These are phyloP conservation scores for Tolypocladium inflatum DNA, from an alignment of 2,329 filamentous ascomycete genomes.

Conservation along the genomic window DNA sequence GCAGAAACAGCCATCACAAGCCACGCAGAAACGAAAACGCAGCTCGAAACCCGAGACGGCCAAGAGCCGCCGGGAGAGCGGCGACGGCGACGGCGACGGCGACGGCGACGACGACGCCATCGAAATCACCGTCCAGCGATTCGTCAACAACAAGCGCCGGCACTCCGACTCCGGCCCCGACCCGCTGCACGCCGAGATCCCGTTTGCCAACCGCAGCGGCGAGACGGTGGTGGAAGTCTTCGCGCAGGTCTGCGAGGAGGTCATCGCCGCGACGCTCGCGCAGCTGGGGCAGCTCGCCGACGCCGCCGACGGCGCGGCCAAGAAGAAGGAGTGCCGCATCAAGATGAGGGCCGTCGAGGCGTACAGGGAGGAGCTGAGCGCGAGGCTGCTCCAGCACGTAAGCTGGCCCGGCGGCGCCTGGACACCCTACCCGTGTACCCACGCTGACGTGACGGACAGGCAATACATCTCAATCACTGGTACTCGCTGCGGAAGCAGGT, in stretches of 20 bases:
- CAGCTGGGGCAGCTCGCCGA: slow-evolving; percentile 32
- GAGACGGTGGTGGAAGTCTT: slow-evolving; percentile 56
- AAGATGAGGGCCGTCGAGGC: slow-evolving; percentile 48
- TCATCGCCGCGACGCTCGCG: slow-evolving; percentile 40
- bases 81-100: slow-evolving; percentile 12
- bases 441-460: slow-evolving; percentile 23
- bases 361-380: slow-evolving; percentile 47
- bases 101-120: slow-evolving; percentile 23
- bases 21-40: slow-evolving; percentile 1
- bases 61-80: slow-evolving; percentile 12
- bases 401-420: slow-evolving; percentile 17
- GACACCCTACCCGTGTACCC: neutral
- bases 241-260: slow-evolving; percentile 50
- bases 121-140: slow-evolving; percentile 52
- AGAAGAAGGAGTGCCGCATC: slow-evolving; percentile 43
- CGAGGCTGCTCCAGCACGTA: slow-evolving; percentile 49
- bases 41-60: slow-evolving; percentile 1
- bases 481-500: slow-evolving; percentile 49
- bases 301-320: slow-evolving; percentile 31
- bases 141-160: slow-evolving; percentile 36
- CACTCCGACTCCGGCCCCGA: slow-evolving; percentile 32
- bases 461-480: slow-evolving; percentile 50
- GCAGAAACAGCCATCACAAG: neutral
- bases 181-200: slow-evolving; percentile 40
- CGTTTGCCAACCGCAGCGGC: slow-evolving; percentile 41